Percentiles rank a stretch among this genome's conserved stretches.
phyloP scores from a whole-genome alignment of 2,329 filamentous ascomycete species.

The Pleurostoma richardsiae region DNA sequence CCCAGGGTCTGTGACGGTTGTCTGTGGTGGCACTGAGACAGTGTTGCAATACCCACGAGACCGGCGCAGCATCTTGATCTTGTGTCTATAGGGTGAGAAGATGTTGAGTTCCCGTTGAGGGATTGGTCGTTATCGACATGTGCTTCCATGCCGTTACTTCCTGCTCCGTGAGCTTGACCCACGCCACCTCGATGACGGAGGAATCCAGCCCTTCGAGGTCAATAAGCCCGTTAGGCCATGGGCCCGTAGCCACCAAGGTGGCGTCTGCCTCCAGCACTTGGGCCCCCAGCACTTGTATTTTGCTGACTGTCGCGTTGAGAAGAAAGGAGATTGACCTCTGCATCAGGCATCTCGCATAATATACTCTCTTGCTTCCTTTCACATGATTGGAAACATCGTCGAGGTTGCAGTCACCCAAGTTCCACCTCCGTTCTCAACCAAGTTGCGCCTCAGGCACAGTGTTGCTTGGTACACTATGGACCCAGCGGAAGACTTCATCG shows the following conservation, averaged over 20 bases:
- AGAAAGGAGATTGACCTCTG: slow-evolving; percentile 11
- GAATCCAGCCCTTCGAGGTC: slow-evolving; percentile 11
- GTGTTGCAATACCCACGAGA: slow-evolving; percentile 16
- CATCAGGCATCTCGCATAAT: slow-evolving; percentile 15
- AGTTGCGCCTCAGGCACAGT: no score
- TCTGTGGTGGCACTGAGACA: slow-evolving; percentile 13
- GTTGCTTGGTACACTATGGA: no score
- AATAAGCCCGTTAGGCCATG: slow-evolving; percentile 16
- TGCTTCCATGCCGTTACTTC: slow-evolving; percentile 15
- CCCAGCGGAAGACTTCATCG: no score
- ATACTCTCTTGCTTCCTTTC: slow-evolving; percentile 12
- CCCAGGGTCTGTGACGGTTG: slow-evolving; percentile 13
- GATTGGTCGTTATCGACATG: slow-evolving; percentile 21
- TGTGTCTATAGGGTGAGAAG: slow-evolving; percentile 19
- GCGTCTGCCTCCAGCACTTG: slow-evolving; percentile 7
- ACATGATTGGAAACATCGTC: slow-evolving; percentile 18
- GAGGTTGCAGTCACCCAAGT: slow-evolving; percentile 15
- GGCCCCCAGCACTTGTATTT: slow-evolving; percentile 12
- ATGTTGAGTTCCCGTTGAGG: slow-evolving; percentile 18
- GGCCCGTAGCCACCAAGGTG: slow-evolving; percentile 14
- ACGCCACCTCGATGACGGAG: slow-evolving; percentile 17
- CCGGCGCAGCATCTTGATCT: slow-evolving; percentile 19
- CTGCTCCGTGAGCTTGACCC: slow-evolving; percentile 17
- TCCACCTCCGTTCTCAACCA: slow-evolving; percentile 7
- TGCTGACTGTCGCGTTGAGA: slow-evolving; percentile 12